Conservation (phyloP, 306 rosid species). For the Cucumis cinereus region DNA sequence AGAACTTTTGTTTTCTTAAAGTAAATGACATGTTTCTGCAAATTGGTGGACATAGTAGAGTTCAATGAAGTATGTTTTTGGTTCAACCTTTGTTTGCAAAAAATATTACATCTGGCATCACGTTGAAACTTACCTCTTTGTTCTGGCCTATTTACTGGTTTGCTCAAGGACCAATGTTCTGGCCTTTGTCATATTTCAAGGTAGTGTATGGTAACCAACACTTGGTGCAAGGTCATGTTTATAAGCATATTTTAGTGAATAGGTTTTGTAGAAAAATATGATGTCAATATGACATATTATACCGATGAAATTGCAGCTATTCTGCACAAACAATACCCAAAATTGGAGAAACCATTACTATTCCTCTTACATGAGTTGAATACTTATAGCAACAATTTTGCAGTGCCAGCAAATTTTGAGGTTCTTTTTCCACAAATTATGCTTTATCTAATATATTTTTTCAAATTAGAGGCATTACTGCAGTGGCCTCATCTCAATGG, state of each 20-base stretch:
- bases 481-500: background rate
- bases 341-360: conserved; percentile 42
- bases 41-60: conserved; percentile 32
- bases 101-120: too few species aligned
- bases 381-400: conserved; percentile 57
- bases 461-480: background rate
- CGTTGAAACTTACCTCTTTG: too few species aligned
- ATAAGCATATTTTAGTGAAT: conserved; percentile 11
- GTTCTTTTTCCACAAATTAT: conserved; percentile 15
- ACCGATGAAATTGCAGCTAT: conserved; percentile 41
- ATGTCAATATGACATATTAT: conserved; percentile 31
- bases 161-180: too few species aligned
- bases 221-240: background rate
- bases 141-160: too few species aligned
- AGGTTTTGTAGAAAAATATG: conserved; percentile 49
- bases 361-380: conserved; percentile 75
- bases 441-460: background rate
- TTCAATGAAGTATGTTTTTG: conserved; percentile 88
- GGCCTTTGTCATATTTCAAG: conserved; percentile 42
- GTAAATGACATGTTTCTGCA: conserved; percentile 1
- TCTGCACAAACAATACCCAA: conserved; percentile 36
- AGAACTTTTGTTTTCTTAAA: conserved; percentile 7
- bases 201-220: conserved; percentile 20
- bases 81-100: conserved; percentile 94
- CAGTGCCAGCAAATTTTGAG: conserved; percentile 71